phyloP scores from a whole-genome alignment of 371 early-diverging fungal genomes.

The Rhizopus sp. region DNA sequence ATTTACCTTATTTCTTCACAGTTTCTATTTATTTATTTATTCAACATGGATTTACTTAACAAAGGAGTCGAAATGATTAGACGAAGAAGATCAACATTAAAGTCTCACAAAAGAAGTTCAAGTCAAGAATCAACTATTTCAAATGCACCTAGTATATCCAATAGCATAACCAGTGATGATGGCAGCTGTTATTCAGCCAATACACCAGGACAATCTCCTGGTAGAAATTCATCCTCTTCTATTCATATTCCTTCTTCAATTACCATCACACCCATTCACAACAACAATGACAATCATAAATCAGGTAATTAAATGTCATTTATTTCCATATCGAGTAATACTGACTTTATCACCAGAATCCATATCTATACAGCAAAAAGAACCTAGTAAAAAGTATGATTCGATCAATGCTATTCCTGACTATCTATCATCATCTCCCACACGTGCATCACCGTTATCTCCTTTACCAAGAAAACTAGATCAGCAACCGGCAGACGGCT shows the following conservation, averaged over 20 bases:
- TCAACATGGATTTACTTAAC: conserved; percentile 29
- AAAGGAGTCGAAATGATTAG: conserved; percentile 32
- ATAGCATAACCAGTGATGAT: conserved; percentile 30
- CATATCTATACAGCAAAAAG: conserved; percentile 13
- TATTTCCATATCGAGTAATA: conserved; percentile 15
- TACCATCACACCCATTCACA: conserved; percentile 18
- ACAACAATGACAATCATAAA: conserved; percentile 12
- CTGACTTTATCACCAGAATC: conserved; percentile 5
- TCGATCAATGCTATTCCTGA: conserved; percentile 14
- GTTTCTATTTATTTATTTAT: conserved; percentile 1
- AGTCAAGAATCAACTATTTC: conserved; percentile 19
- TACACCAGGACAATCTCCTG: conserved; percentile 18
- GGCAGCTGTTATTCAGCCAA: conserved; percentile 23
- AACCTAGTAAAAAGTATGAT: neutral
- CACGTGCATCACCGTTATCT: conserved; percentile 30
- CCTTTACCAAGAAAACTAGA: conserved; percentile 21
- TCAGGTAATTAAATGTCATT: conserved; percentile 13
- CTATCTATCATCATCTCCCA: conserved; percentile 26
- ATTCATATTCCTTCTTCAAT: conserved; percentile 18
- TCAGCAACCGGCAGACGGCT: conserved; percentile 12
- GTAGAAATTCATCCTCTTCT: conserved; percentile 16
- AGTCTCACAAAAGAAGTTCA: conserved; percentile 10
- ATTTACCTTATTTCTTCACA: neutral
- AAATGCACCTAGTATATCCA: conserved; percentile 32
- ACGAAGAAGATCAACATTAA: conserved; percentile 20